Conservation (phyloP, 139 green algal genomes). For the Astrephomene gubernaculifera region DNA sequence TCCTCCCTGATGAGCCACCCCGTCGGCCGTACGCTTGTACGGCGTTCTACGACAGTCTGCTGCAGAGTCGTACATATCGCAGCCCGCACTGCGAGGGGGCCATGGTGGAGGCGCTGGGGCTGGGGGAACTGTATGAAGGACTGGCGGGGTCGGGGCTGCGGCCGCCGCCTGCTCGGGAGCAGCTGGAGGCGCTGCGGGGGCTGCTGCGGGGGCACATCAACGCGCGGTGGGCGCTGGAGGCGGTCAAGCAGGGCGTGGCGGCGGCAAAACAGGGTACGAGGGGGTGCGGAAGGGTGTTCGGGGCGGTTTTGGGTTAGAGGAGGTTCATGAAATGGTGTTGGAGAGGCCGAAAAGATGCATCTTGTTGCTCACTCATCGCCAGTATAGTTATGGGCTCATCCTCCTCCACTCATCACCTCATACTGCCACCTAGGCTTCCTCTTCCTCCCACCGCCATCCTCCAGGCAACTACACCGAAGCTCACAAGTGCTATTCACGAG, state of each 20-base stretch:
- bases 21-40: slow-evolving; percentile 27
- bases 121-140: slow-evolving; percentile 6
- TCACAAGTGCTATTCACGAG: slow-evolving; percentile 50
- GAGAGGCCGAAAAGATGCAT: too few species aligned
- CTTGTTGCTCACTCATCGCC: too few species aligned
- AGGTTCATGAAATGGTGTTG: too few species aligned
- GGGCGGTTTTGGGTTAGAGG: too few species aligned
- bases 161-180: not conserved
- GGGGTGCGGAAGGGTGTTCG: too few species aligned
- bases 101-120: slow-evolving; percentile 40
- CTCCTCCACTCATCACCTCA: too few species aligned
- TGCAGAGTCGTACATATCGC: slow-evolving; percentile 20
- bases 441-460: too few species aligned
- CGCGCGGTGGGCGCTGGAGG: slow-evolving; percentile 51
- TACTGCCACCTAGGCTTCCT: too few species aligned
- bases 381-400: too few species aligned
- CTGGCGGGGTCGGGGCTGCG: slow-evolving; percentile 29
- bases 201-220: slow-evolving; percentile 43
- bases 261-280: slow-evolving; percentile 45
- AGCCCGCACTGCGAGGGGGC: slow-evolving; percentile 42
- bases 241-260: slow-evolving; percentile 46
- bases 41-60: slow-evolving; percentile 20
- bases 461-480: slow-evolving; percentile 58
- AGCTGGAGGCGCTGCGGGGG: slow-evolving; percentile 22
- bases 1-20: too few species aligned